Base-by-base conservation (phyloP, 805 yeast species). In the Kregervanrija fluxuum region DNA sequence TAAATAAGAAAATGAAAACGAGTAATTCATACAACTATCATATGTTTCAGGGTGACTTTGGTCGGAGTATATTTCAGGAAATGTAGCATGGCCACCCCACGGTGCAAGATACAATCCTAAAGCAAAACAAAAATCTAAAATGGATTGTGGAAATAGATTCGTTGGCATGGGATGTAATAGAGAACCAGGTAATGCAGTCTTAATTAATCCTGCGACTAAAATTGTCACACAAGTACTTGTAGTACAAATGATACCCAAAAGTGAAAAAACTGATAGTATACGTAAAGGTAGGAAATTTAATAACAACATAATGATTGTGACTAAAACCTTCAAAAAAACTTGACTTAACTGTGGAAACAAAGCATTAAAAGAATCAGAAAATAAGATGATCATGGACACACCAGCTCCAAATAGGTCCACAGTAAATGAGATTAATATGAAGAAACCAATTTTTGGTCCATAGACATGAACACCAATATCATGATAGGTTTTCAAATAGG, bases 61-160 rank as follows among this genome's bases (percentile, higher is more conserved):
- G 59, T 84, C 93, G 35, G 75, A 66, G 58, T 77, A 80, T 37
- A 84, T 65, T 54, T 82, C 85, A 2, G 91, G 91, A 52, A 82
- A 82, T 6, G 85, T 81, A 1, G 88, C 86, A 59, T 84, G 91
- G 2, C 93, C 93, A 45, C 91, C 91, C 79, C 86, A 84, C 11
- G 89, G 88, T 3, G 90, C 88, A 72, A 84, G 74, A 47, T 80
- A 71, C 30, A 84, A 70, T 2, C 91, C 91, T 45, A 82, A 64
- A 8, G 83, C 72, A 38, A 83, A 67, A 39, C 84, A 70, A 31
- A 79, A 68, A 48, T 75, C 77, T 5, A 71, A 61, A 12, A 65
- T 54, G 9, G 74, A 67, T 5, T 61, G 55, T 2, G 96, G 96
- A 72, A 78, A 79, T 47, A 83, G 37, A 49, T 80, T 75, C 0